A percentile compares a stretch with the other conserved stretches of the same genome.
Evolutionary conservation across 1,284 basidiomycete genomes (phyloP).

Genomic region (Trametes versicolor): DNA sequence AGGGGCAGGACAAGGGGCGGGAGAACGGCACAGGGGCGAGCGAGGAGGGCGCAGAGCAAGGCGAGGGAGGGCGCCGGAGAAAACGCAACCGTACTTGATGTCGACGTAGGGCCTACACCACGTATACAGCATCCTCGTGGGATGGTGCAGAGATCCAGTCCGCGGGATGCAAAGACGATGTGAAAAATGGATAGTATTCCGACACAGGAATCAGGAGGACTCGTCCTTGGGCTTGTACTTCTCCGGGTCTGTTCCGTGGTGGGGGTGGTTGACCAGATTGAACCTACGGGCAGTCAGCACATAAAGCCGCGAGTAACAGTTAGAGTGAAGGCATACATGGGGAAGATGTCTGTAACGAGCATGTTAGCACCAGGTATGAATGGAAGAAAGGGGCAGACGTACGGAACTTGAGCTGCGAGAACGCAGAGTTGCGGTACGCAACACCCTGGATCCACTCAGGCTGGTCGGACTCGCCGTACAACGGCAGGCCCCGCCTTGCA

Average conservation of each 20-base stretch:
- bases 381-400: constrained; percentile 48
- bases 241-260: constrained; percentile 86
- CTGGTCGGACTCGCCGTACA: constrained; percentile 88
- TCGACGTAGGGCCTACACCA: background rate
- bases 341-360: constrained; percentile 66
- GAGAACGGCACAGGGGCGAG: constrained; percentile 8
- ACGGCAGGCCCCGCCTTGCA: constrained; percentile 77
- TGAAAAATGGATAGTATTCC: constrained; percentile 22
- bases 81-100: constrained; percentile 38
- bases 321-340: constrained; percentile 61
- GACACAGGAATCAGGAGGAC: constrained; percentile 28
- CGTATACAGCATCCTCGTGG: background rate
- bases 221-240: constrained; percentile 67
- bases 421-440: constrained; percentile 92
- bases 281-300: constrained; percentile 64
- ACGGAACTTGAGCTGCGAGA: constrained; percentile 93
- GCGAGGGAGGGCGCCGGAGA: constrained; percentile 30
- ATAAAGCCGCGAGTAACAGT: constrained; percentile 14
- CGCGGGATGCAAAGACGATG: background rate
- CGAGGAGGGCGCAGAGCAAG: constrained; percentile 22
- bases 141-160: background rate
- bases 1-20: constrained; percentile 21
- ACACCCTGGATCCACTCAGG: constrained; percentile 90
- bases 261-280: constrained; percentile 90
- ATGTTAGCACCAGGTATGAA: constrained; percentile 17